Evolutionary conservation across 345 rosid genomes (phyloP).

Genomic region (Sonneratia alba): DNA sequence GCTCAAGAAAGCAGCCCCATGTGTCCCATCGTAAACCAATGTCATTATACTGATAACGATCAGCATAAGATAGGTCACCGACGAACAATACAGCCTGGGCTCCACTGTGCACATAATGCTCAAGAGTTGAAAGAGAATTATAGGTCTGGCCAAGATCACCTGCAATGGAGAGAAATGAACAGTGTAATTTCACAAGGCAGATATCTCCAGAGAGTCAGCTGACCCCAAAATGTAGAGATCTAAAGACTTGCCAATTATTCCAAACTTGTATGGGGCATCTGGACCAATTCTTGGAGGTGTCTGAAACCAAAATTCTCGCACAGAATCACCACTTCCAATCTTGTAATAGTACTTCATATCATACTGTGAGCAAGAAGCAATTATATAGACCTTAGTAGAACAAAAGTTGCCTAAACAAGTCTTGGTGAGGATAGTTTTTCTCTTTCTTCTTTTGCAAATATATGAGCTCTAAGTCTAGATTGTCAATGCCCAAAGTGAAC

Average conservation of each 20-base stretch:
- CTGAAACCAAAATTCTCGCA: conserved; percentile 80
- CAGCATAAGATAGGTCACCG: conserved; percentile 96
- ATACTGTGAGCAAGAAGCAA: conserved; percentile 34
- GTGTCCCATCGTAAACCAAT: conserved; percentile 86
- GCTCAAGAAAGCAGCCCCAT: conserved; percentile 92
- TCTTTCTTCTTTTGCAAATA: not conserved
- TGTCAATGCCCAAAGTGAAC: not conserved
- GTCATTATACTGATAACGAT: conserved; percentile 66
- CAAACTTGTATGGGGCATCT: conserved; percentile 79
- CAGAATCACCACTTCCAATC: conserved; percentile 56
- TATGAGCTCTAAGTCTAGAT: not conserved
- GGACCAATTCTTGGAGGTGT: conserved; percentile 75
- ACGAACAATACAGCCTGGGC: conserved; percentile 74
- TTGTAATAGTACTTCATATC: conserved; percentile 82
- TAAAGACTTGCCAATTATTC: conserved; percentile 69
- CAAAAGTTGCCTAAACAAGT: not conserved
- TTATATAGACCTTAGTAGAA: not conserved
- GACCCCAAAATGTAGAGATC: not conserved
- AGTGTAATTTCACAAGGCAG: not conserved
- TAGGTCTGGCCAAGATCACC: conserved; percentile 97
- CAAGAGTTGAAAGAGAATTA: conserved; percentile 83
- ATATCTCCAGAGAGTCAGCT: not conserved
- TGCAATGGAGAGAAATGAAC: conserved; percentile 17
- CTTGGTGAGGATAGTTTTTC: not conserved
- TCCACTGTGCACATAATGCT: conserved; percentile 81